Percentiles rank a stretch among this genome's conserved stretches.
These are phyloP conservation scores for Flammula alnicola DNA, from an alignment of 1,284 basidiomycete species.

Conservation along the genomic window DNA sequence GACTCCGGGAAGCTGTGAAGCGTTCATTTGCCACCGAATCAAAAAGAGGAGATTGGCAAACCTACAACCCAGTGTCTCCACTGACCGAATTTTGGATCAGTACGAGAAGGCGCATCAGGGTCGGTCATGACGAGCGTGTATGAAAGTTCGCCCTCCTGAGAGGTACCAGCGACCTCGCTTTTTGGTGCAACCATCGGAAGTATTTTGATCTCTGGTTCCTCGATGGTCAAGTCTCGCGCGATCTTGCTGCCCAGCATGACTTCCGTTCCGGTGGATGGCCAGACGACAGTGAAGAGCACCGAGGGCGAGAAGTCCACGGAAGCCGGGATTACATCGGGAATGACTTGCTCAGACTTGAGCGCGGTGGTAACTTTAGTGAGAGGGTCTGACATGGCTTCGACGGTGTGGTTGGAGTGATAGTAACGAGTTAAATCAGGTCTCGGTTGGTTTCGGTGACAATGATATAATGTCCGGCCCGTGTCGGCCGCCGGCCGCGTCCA, in stretches of 20 bases:
- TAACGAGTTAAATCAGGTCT: no score
- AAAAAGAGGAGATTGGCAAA: constrained; percentile 11
- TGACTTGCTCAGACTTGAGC: constrained; percentile 49
- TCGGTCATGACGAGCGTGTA: constrained; percentile 74
- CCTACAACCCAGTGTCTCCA: constrained; percentile 73
- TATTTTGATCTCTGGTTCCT: constrained; percentile 58
- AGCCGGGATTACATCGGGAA: constrained; percentile 59
- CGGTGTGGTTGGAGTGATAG: no score
- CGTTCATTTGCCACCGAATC: not conserved
- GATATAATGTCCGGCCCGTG: not conserved
- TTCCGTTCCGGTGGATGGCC: constrained; percentile 53
- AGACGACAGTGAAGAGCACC: constrained; percentile 56
- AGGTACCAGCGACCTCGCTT: constrained; percentile 24
- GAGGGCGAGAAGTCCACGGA: constrained; percentile 47
- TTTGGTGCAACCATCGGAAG: constrained; percentile 42
- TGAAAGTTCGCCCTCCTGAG: constrained; percentile 38
- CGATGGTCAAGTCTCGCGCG: constrained; percentile 47
- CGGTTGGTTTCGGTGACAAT: no score
- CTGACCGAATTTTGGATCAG: constrained; percentile 56
- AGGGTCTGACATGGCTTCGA: constrained; percentile 16
- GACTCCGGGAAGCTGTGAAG: constrained; percentile 58
- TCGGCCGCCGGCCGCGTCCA: no score
- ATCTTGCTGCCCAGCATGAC: constrained; percentile 56
- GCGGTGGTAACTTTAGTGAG: constrained; percentile 36
- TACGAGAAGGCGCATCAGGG: constrained; percentile 66